Evolutionary conservation across 1,284 basidiomycete genomes (phyloP), one percentile per base, ranked within the genome.

Genomic region (Tilletia walkeri): DNA sequence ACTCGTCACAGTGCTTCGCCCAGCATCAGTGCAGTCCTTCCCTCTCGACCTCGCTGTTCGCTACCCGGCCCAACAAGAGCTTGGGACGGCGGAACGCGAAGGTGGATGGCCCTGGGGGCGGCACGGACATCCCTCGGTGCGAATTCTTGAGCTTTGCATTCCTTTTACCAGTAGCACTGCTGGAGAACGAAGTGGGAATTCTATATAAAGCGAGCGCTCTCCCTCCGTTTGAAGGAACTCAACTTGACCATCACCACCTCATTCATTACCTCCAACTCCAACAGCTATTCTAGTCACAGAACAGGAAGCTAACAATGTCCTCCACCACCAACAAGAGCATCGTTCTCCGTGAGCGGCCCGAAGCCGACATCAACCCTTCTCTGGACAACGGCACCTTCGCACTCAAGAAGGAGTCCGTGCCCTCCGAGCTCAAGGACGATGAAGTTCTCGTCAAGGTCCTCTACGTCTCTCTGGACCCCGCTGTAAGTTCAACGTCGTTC

Each of bases 391-490:
- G 80, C 14, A 83, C 81, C 1, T 84, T 77, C 71, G 66, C 68
- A 50, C 70, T 75, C 65, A 72, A 75, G 66, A 67, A 71, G 49
- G 73, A 70, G 20, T 67, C 75, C 24, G 73, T 74, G 2, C 63
- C 79, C 34, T 63, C 71, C 54, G 70, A 80, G 45, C 59, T 82
- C 71, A 69, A 74, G 45, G 72, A 77, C 56, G 81, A 76, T 39
- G 72, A 83, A 39, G 78, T 79, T 34, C 69, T 84, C 36, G 73
- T 84, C 56, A 72, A 74, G 41, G 80, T 83, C 63, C 79, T 83
- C 70, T 82, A 79, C 67, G 71, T 82, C 68, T 77, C 74, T 7
- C 72, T 84, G 18, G 84, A 84, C 70, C 83, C 83, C 18, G 77
- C 77, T 66, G 50, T 53, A 24, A 53, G 50, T 53, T 53, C 20